Conservation (phyloP, 208 protist species). For the Leishmania tropica region DNA sequence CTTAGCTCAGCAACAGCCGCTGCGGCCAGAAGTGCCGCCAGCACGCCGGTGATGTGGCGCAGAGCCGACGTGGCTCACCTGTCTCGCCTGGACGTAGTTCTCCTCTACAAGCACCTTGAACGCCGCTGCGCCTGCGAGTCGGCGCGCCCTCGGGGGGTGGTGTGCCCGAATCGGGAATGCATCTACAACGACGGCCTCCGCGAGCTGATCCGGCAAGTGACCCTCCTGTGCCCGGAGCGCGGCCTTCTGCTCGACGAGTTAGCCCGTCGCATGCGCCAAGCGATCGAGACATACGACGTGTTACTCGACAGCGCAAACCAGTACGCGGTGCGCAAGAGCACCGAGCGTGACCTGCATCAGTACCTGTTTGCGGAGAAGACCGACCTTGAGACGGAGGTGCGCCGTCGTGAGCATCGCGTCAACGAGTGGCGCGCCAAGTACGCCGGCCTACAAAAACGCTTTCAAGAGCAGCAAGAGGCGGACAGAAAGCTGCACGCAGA, state of each 20-base stretch:
- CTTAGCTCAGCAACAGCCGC: neutral
- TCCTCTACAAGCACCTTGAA: constrained; percentile 79
- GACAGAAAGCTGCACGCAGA: constrained; percentile 78
- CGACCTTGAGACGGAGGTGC: constrained; percentile 81
- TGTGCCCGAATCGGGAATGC: constrained; percentile 74
- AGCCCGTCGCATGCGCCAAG: constrained; percentile 57
- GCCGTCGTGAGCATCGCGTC: constrained; percentile 84
- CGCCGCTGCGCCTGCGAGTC: constrained; percentile 57
- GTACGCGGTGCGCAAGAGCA: constrained; percentile 89
- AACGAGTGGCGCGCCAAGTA: constrained; percentile 85
- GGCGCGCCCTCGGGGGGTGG: constrained; percentile 62
- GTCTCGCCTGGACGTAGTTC: constrained; percentile 68
- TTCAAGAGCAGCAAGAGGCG: constrained; percentile 79
- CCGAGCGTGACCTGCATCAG: constrained; percentile 76
- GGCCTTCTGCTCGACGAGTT: constrained; percentile 81
- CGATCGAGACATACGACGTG: constrained; percentile 83
- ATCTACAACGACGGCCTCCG: constrained; percentile 78
- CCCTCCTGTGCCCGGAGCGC: constrained; percentile 85
- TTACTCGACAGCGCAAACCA: constrained; percentile 85
- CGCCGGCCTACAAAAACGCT: constrained; percentile 75
- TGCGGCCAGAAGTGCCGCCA: neutral
- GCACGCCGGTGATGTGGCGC: constrained; percentile 13
- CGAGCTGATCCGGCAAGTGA: constrained; percentile 90
- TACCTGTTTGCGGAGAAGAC: constrained; percentile 70
- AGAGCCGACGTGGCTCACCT: constrained; percentile 49